Percentiles rank a stretch among this genome's conserved stretches.
These are phyloP conservation scores for Glarea lozoyensis DNA, from an alignment of 495 filamentous ascomycete species.

Conservation along the genomic window DNA sequence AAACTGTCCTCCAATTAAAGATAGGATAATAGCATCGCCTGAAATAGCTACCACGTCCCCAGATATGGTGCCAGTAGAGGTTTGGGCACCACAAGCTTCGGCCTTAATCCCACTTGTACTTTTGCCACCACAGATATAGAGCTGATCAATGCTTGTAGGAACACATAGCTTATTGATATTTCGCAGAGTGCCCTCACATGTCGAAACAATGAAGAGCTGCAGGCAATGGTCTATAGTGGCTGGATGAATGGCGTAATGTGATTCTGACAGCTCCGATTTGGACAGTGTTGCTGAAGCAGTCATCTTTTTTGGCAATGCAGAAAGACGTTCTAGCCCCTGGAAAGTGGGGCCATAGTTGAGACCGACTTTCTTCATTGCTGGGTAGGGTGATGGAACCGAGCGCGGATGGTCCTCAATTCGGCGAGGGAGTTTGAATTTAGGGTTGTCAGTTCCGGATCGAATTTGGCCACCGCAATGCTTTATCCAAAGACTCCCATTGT, in stretches of 20 bases:
- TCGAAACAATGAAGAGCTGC: background rate
- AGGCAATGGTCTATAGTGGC: background rate
- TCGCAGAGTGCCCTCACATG: background rate
- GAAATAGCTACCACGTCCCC: background rate
- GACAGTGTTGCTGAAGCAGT: background rate
- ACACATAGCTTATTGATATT: background rate
- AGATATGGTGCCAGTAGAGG: background rate
- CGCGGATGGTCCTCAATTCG: background rate
- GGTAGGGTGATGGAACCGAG: background rate
- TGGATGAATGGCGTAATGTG: background rate
- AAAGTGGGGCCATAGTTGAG: conserved; percentile 30
- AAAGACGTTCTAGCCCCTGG: conserved; percentile 21
- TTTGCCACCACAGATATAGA: background rate
- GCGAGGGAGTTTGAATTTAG: background rate
- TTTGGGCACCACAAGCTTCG: background rate
- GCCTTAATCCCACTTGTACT: background rate
- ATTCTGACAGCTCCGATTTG: background rate
- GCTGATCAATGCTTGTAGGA: background rate
- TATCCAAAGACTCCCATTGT: conserved; percentile 29
- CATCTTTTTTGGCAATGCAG: background rate
- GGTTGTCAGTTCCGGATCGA: conserved; percentile 3
- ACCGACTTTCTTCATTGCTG: conserved; percentile 6
- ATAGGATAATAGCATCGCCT: background rate
- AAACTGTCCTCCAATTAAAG: background rate
- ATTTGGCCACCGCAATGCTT: conserved; percentile 36